Percentiles rank a stretch among this genome's conserved stretches.
Conservation (phyloP, 768 basidiomycete genomes). For the Lyophyllum shimeji region DNA sequence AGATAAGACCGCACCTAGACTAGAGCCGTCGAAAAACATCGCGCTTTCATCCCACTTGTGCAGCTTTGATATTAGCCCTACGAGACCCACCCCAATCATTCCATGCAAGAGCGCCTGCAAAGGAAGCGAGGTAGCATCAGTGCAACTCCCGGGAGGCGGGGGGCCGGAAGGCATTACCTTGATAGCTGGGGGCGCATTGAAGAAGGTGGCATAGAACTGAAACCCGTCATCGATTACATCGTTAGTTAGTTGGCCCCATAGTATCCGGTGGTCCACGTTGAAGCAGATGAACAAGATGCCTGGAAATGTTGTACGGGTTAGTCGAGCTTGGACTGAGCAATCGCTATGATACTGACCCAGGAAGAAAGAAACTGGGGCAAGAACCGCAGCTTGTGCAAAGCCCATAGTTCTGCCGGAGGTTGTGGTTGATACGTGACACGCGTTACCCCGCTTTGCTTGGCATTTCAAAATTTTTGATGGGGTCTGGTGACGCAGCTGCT, state of each 20-base stretch:
- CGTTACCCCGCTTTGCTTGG: not conserved
- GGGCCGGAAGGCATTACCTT: constrained; percentile 55
- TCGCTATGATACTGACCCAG: constrained; percentile 55
- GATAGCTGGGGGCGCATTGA: constrained; percentile 89
- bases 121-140: not conserved
- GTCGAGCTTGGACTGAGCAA: constrained; percentile 2
- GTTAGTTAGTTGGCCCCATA: constrained; percentile 69
- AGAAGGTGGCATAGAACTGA: constrained; percentile 91
- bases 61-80: constrained; percentile 77
- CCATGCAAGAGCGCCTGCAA: constrained; percentile 84
- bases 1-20: constrained; percentile 59
- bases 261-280: constrained; percentile 83
- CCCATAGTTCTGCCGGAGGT: constrained; percentile 53
- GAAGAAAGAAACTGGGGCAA: constrained; percentile 87
- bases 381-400: constrained; percentile 86
- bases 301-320: constrained; percentile 24
- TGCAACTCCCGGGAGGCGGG: not conserved
- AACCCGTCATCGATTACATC: constrained; percentile 73
- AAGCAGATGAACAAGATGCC: constrained; percentile 84
- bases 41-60: constrained; percentile 91
- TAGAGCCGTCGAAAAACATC: constrained; percentile 91
- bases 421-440: constrained; percentile 1
- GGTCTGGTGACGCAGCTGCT: constrained; percentile 3
- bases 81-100: constrained; percentile 74
- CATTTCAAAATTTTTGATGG: constrained; percentile 27